Evolutionary conservation across 768 basidiomycete genomes (phyloP), one percentile per base, ranked within the genome.

Genomic region (Boletales sp.): DNA sequence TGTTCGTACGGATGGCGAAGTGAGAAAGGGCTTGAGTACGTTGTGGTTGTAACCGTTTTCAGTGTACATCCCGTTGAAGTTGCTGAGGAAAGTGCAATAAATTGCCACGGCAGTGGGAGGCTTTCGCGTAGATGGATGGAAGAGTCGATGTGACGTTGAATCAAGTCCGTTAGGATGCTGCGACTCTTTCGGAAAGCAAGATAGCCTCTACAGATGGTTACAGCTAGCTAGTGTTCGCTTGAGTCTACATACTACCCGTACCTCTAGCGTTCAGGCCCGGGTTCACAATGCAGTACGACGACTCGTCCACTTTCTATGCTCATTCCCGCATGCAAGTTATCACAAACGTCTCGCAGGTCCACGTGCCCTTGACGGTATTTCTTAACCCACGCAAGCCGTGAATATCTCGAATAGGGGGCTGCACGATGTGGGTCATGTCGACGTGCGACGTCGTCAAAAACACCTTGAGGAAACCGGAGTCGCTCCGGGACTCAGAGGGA

Each of bases 1-100:
- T 25, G 34, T 65, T 38, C 53, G 46, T 21, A 48, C 58, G 21
- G 51, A 57, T 33, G 25, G 5, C 28, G 56, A 68, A 39, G 43
- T 66, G 38, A 51, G 51, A 41, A 32, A 39, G 41, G 39, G 49
- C 12, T 43, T 53, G n/a, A 56, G 32, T 1, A 54, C 46, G 44
- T 36, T 68, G 36, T 66, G 67, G 64, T 42, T 68, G 41, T 66
- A 61, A 39, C 21, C 5, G 21, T 25, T 25, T 25, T 25, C 5
- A 25, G 21, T 25, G 21, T 25, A 25, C 21, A 5, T 25, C 21
- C 21, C 21, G 21, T 25, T 25, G 21, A 25, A 25, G 21, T 25
- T 25, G 21, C 21, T 5, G 21, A 25, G 21, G n/a, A n/a, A n/a
- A n/a, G n/a, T n/a, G n/a, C n/a, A n/a, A n/a, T n/a, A n/a, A n/a